Evolutionary conservation across 305 asterid genomes (phyloP).

Genomic region (Fraxinus baroniana): DNA sequence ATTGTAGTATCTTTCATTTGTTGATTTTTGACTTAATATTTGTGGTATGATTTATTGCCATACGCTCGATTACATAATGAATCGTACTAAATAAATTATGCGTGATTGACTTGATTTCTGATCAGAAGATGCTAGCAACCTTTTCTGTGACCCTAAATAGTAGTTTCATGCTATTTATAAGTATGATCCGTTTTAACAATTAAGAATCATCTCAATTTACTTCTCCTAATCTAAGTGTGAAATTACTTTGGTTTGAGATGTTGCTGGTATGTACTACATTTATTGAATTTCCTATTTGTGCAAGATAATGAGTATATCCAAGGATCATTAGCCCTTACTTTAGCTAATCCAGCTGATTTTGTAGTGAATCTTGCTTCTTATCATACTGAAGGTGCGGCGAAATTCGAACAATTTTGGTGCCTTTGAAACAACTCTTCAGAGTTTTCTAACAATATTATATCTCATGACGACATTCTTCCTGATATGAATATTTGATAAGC

Average conservation of each 20-base stretch:
- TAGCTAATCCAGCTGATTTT: background rate
- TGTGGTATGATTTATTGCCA: background rate
- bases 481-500: background rate
- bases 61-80: background rate
- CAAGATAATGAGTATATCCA: slow-evolving; percentile 1
- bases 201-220: slow-evolving; percentile 8
- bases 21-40: background rate
- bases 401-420: background rate
- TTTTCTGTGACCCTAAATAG: slow-evolving; percentile 8
- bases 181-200: background rate
- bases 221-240: slow-evolving; percentile 11
- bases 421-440: background rate
- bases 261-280: background rate
- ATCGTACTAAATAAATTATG: background rate
- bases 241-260: background rate
- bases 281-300: background rate
- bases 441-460: background rate
- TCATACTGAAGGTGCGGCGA: background rate
- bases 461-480: background rate
- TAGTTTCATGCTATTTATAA: background rate
- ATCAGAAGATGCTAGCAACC: background rate
- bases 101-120: background rate
- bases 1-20: background rate
- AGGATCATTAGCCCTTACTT: slow-evolving; percentile 4
- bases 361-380: background rate